Base-by-base conservation (phyloP, 345 rosid genomes). In the Brassica carinata region DNA sequence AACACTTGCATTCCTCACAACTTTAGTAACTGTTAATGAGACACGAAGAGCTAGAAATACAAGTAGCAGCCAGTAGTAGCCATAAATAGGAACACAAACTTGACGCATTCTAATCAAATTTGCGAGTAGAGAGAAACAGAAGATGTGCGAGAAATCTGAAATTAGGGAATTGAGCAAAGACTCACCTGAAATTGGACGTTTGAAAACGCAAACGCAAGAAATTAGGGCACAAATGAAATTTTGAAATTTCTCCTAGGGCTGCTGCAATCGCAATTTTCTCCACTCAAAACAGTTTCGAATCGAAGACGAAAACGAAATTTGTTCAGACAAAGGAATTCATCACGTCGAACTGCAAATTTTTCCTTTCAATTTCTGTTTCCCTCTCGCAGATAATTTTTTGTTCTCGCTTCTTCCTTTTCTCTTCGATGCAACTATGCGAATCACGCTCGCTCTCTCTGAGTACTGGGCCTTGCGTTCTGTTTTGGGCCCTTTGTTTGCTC, bases 1-100 rank as follows among this genome's bases (percentile, higher is more conserved):
- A 84, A 85, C 85, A 87, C 86, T 85, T 87, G 84, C 90, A 90
- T 89, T 88, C 94, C 89, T 92, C 89, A 86, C 86, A 75, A 71
- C 81, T 83, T 69, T 69, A 67, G 14, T 40, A 53, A 71, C 51
- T 55, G 29, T 14, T 13, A 65, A 33, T 10, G 13, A 27, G 31
- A 45, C 43, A 57, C 3, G 8, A 58, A 61, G 67, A 67, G 59
- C 23, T 77, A 40, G 5, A 81, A 62, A 59, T 64, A 68, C 74
- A 40, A 51, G 78, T 68, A 53, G 17, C 45, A 27, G 26, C 81
- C 38, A 63, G 36, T 40, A 29, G 55, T 11, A 23, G 26, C 26
- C 61, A 61, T 2, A 10, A 58, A 34, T 8, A 1, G 4, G 5
- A 34, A 76, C 38, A 17, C 5, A 57, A 68, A 72, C 73, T 57